Evolutionary conservation across 768 basidiomycete genomes (phyloP).

Genomic region (Clitopilus passeckerianus): DNA sequence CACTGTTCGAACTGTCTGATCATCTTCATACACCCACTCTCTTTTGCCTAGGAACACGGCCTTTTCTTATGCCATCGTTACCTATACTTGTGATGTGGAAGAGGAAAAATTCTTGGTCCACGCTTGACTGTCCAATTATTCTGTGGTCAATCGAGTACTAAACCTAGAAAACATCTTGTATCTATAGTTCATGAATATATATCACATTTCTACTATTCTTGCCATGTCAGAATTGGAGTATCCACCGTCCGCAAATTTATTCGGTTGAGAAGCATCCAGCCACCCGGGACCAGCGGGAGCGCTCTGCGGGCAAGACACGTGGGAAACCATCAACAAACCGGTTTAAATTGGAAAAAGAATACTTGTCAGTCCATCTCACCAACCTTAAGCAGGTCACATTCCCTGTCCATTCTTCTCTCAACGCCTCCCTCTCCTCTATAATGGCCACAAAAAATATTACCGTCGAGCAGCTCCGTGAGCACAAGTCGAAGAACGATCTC

Average conservation of each 20-base stretch:
- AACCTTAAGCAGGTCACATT: constrained; percentile 15
- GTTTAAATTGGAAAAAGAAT: constrained; percentile 16
- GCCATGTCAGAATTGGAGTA: neutral
- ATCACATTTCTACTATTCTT: neutral
- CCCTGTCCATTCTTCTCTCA: constrained; percentile 11
- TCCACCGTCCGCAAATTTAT: neutral
- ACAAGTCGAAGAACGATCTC: constrained; percentile 70
- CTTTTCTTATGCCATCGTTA: constrained; percentile 60
- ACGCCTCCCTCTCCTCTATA: constrained; percentile 12
- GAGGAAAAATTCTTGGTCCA: constrained; percentile 59
- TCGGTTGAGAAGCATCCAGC: neutral
- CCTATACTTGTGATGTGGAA: constrained; percentile 76
- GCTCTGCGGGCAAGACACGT: constrained; percentile 11
- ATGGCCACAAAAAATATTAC: constrained; percentile 56
- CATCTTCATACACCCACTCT: constrained; percentile 42
- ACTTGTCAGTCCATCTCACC: constrained; percentile 18
- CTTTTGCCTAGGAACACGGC: constrained; percentile 78
- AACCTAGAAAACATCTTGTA: constrained; percentile 46
- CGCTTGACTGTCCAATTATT: constrained; percentile 64
- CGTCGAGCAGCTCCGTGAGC: constrained; percentile 71
- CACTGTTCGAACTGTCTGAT: constrained; percentile 3
- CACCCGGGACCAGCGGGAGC: neutral
- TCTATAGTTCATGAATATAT: neutral
- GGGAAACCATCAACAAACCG: constrained; percentile 19
- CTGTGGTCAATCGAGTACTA: constrained; percentile 78